These are phyloP conservation scores for Mortierella sp. DNA, from an alignment of 371 early-diverging fungal genomes.

Conservation along the genomic window DNA sequence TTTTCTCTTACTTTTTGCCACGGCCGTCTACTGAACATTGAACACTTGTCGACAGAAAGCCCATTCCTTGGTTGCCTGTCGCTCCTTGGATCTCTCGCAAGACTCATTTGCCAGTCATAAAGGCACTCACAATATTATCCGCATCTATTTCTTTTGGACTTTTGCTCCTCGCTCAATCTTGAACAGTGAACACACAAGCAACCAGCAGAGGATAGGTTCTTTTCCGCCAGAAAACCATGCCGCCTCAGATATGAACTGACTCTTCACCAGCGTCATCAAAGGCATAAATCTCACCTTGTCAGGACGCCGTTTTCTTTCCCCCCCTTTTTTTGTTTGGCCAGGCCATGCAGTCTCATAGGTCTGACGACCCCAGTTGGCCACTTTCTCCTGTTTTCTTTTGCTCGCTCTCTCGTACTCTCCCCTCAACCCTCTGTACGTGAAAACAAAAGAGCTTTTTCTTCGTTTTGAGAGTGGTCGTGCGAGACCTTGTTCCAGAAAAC, in stretches of 20 bases:
- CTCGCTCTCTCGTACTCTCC: not conserved
- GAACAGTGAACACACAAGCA: not conserved
- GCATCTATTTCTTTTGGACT: not conserved
- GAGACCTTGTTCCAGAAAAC: slow-evolving; percentile 16
- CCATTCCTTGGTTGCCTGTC: not conserved
- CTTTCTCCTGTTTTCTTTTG: not conserved
- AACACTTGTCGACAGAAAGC: not conserved
- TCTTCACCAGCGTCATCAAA: slow-evolving; percentile 1
- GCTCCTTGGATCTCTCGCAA: not conserved
- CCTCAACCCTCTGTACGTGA: slow-evolving; percentile 5
- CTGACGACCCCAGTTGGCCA: slow-evolving; percentile 1
- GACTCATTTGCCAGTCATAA: not conserved
- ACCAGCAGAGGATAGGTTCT: not conserved
- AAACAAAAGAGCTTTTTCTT: not conserved
- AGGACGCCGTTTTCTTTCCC: not conserved
- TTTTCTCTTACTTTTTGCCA: not conserved
- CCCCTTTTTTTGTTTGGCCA: slow-evolving; percentile 1
- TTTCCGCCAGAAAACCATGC: not conserved
- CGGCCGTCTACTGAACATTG: not conserved
- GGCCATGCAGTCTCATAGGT: slow-evolving; percentile 4
- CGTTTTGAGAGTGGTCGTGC: not conserved
- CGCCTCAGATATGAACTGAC: not conserved
- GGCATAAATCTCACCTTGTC: not conserved
- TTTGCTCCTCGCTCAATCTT: not conserved
- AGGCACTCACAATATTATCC: no score